Evolutionary conservation across 768 basidiomycete genomes (phyloP).

Genomic region (Sporobolomyces roseus): DNA sequence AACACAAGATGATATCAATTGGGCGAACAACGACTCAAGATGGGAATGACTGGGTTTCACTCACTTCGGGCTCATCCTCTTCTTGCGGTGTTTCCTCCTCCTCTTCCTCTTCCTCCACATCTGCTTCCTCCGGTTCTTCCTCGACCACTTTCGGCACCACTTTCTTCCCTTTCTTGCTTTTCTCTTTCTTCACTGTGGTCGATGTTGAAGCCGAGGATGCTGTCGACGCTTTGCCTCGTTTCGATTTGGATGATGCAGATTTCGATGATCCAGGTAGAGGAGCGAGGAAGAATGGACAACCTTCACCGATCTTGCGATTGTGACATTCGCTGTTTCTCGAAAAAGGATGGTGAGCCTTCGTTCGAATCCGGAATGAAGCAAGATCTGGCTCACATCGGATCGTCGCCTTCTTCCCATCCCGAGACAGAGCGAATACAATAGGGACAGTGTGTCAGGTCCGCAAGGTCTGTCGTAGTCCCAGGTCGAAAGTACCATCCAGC

Average conservation of each 20-base stretch:
- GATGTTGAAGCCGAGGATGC: not conserved
- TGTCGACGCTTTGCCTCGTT: conserved; percentile 25
- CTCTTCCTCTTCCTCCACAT: not conserved
- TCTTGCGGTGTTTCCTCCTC: not conserved
- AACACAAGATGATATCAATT: no score
- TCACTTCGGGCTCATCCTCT: no score
- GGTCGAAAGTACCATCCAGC: conserved; percentile 32
- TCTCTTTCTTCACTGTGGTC: not conserved
- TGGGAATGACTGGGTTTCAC: not conserved
- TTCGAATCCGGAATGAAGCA: not conserved
- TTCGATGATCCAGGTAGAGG: not conserved
- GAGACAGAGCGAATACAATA: conserved; percentile 26
- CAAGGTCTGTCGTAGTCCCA: not conserved
- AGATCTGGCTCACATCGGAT: conserved; percentile 27
- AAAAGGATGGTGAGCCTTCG: no score
- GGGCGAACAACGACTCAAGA: no score
- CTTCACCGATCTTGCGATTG: conserved; percentile 26
- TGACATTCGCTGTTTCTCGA: conserved; percentile 13
- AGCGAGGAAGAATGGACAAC: conserved; percentile 37
- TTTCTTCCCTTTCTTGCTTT: conserved; percentile 6
- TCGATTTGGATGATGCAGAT: conserved; percentile 5
- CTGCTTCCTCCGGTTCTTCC: conserved; percentile 1
- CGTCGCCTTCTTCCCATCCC: conserved; percentile 32
- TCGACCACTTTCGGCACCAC: not conserved
- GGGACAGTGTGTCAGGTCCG: conserved; percentile 16